Base-by-base conservation (phyloP, 345 rosid species). In the Gossypium bickii region DNA sequence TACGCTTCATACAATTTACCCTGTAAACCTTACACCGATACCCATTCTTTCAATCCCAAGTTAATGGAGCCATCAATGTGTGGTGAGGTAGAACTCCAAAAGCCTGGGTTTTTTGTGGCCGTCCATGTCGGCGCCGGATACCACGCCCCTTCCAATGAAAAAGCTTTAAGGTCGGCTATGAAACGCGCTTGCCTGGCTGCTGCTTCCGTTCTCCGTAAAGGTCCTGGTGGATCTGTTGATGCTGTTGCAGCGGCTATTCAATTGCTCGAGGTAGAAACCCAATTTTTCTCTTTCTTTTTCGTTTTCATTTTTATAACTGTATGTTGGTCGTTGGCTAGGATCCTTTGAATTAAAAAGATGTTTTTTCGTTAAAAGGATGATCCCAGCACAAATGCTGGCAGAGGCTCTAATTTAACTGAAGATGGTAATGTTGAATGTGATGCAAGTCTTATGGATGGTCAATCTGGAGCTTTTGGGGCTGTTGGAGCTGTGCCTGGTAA, bases 111-210 rank as follows among this genome's bases (percentile, higher is more conserved):
- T 86, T 93, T 95, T 83, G 93, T 95, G 70, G 97, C 98, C 0
- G 90, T 95, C 59, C 99, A 93, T 78, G 98, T 93, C 27, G 99
- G 99, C 13, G 99, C 99, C 0, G 99, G 98, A 11, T 90, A 85
- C 74, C 99, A 91, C 83, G 79, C 96, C 43, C 80, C 79, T 63
- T 79, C 89, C 8, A 89, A 86, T 58, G 98, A 95, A 84, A 95
- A 89, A 81, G 81, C 90, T 75, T 86, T 93, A 3, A 84, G 91
- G 78, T 88, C 87, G 57, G 98, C 89, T 79, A 95, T 95, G 90
- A 91, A 85, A 78, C 98, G 98, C 55, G 94, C 99, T 78, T 91
- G 99, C 78, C 77, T 89, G 34, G 92, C 94, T 49, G 98, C 97
- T 17, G 89, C 97, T 22, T 81, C 88, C 34, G 75, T 91, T 82